A percentile compares a stretch with the other conserved stretches of the same genome.
Evolutionary conservation across 257 asterid genomes (phyloP).

Genomic region (Ehretia macrophylla): DNA sequence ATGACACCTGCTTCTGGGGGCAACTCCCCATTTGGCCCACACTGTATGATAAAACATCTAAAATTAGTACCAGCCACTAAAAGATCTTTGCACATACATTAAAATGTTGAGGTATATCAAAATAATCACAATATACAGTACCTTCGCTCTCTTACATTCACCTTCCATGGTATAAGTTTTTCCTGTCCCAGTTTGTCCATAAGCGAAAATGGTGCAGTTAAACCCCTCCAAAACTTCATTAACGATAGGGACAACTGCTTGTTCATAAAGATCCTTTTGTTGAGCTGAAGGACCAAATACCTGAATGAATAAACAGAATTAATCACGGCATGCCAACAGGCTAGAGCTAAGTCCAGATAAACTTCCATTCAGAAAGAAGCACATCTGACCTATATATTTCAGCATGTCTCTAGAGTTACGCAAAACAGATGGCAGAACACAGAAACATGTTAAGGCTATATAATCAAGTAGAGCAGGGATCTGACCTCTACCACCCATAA

Average conservation of each 20-base stretch:
- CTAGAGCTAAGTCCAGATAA: not conserved
- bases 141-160: constrained; percentile 82
- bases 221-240: constrained; percentile 83
- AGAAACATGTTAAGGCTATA: not conserved
- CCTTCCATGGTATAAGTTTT: constrained; percentile 94
- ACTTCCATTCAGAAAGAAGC: too few relatives aligned
- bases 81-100: not conserved
- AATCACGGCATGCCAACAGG: not conserved
- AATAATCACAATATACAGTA: constrained; percentile 14
- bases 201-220: constrained; percentile 85
- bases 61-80: constrained; percentile 2
- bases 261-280: constrained; percentile 75
- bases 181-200: constrained; percentile 95
- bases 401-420: not conserved
- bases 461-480: not conserved
- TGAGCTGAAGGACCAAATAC: constrained; percentile 84
- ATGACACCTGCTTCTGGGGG: constrained; percentile 87
- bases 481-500: too few relatives aligned
- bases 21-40: constrained; percentile 72
- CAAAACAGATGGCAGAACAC: constrained; percentile 1
- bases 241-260: constrained; percentile 79
- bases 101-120: not conserved
- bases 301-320: constrained; percentile 21
- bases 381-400: too few relatives aligned
- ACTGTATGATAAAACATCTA: constrained; percentile 29